phyloP scores from a whole-genome alignment of 805 yeast genomes.

The Kazachstania psychrophila region DNA sequence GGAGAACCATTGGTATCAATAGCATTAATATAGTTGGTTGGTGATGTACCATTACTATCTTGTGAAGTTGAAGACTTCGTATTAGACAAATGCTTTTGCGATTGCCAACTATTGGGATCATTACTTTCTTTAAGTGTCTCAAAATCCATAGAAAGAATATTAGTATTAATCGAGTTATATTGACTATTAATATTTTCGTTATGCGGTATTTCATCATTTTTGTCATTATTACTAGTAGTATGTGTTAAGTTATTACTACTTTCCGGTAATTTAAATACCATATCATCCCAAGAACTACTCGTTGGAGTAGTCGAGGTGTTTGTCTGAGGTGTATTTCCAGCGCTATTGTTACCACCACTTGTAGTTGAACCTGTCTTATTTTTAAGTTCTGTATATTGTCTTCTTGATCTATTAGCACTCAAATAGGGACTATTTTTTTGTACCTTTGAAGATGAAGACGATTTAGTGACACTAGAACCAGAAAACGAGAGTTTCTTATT shows the following conservation, averaged over 20 bases:
- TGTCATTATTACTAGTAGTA: not conserved
- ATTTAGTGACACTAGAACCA: not conserved
- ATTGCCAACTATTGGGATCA: no score
- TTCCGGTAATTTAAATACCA: slow-evolving; percentile 23
- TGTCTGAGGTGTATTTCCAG: not conserved
- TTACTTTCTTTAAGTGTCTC: no score
- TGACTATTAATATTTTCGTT: no score
- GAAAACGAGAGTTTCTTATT: slow-evolving; percentile 4
- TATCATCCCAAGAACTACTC: slow-evolving; percentile 21
- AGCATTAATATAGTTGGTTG: slow-evolving; percentile 13
- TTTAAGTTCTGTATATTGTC: slow-evolving; percentile 6
- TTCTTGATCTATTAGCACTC: slow-evolving; percentile 12
- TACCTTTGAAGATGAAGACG: slow-evolving; percentile 21
- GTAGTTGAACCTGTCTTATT: not conserved
- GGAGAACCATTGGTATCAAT: slow-evolving; percentile 12
- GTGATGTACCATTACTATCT: slow-evolving; percentile 17
- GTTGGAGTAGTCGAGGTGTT: not conserved
- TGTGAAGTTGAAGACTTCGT: slow-evolving; percentile 5
- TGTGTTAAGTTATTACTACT: slow-evolving; percentile 8
- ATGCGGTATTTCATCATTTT: not conserved
- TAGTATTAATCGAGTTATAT: no score
- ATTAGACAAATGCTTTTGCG: slow-evolving; percentile 6
- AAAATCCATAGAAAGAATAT: no score
- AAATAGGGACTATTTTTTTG: slow-evolving; percentile 28
- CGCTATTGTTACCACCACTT: slow-evolving; percentile 2